phyloP scores from a whole-genome alignment of 768 basidiomycete genomes.

The Phanerodontia chrysosporium region DNA sequence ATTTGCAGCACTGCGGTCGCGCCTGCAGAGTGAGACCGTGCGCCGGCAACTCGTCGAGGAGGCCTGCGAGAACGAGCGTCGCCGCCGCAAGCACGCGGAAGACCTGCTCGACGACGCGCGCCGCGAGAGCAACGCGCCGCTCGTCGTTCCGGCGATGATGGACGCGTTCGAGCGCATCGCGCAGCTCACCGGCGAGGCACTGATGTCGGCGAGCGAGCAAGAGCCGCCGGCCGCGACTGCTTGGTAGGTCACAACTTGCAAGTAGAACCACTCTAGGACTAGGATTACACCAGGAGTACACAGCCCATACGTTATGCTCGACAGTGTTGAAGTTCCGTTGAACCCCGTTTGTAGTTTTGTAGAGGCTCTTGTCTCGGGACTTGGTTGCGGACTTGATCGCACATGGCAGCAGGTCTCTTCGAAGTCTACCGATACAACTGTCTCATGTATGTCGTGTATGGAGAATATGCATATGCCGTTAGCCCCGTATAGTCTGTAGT shows the following conservation, averaged over 20 bases:
- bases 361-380: not conserved
- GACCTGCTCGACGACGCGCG: constrained; percentile 21
- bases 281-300: not conserved
- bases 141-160: constrained; percentile 29
- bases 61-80: constrained; percentile 21
- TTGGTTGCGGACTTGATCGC: not conserved
- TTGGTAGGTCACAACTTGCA: not conserved
- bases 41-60: constrained; percentile 20
- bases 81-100: constrained; percentile 19
- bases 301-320: not conserved
- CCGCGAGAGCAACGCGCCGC: constrained; percentile 23
- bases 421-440: not conserved
- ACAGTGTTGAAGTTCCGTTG: not conserved
- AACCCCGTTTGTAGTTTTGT: not conserved
- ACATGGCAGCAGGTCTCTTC: not conserved
- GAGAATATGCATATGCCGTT: constrained; percentile 1
- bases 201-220: constrained; percentile 3
- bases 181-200: constrained; percentile 22
- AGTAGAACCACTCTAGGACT: not conserved
- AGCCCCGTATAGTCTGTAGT: constrained; percentile 1
- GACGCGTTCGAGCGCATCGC: constrained; percentile 28
- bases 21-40: constrained; percentile 15
- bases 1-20: constrained; percentile 18
- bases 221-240: not conserved
- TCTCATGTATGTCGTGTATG: not conserved